These are phyloP conservation scores for Eutypa lata DNA, from an alignment of 2,329 filamentous ascomycete genomes.

Conservation along the genomic window DNA sequence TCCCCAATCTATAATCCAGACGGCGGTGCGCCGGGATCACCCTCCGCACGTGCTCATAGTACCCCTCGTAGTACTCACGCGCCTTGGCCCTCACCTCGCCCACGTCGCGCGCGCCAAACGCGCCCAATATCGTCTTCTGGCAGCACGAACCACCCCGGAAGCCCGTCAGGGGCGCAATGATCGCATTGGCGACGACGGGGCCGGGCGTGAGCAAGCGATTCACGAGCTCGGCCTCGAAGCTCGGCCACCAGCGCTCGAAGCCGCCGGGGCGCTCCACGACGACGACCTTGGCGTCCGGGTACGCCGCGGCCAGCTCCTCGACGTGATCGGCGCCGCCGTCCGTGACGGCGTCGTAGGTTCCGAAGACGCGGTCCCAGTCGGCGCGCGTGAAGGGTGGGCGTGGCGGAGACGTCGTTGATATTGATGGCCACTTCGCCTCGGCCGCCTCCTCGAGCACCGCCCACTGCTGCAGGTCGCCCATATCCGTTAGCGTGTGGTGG, in stretches of 20 bases:
- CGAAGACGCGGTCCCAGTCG: conserved; percentile 10
- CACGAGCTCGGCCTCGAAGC: conserved; percentile 17
- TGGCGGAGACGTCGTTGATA: background rate
- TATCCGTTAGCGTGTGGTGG: background rate
- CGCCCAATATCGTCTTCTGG: conserved; percentile 5
- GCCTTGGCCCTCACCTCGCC: background rate
- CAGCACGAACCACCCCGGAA: conserved; percentile 17
- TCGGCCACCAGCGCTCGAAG: conserved; percentile 12
- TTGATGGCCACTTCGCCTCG: conserved; percentile 8
- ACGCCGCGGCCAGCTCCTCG: conserved; percentile 7
- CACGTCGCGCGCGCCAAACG: conserved; percentile 3
- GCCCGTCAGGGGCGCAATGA: conserved; percentile 20
- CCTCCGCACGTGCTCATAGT: conserved; percentile 13
- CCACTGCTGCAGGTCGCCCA: conserved; percentile 6
- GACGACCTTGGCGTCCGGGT: conserved; percentile 14
- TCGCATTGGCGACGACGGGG: background rate
- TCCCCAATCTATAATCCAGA: conserved; percentile 19
- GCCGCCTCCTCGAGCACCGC: conserved; percentile 5
- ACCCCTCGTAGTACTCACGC: conserved; percentile 9
- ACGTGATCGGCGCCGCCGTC: conserved; percentile 11
- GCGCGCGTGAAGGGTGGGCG: conserved; percentile 2
- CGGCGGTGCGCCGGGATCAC: conserved; percentile 8
- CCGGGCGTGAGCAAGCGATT: conserved; percentile 12
- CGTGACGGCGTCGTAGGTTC: conserved; percentile 12
- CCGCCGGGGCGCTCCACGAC: conserved; percentile 13